Evolutionary conservation across 1,284 basidiomycete genomes (phyloP).

Genomic region (Cryptococcus sp.): DNA sequence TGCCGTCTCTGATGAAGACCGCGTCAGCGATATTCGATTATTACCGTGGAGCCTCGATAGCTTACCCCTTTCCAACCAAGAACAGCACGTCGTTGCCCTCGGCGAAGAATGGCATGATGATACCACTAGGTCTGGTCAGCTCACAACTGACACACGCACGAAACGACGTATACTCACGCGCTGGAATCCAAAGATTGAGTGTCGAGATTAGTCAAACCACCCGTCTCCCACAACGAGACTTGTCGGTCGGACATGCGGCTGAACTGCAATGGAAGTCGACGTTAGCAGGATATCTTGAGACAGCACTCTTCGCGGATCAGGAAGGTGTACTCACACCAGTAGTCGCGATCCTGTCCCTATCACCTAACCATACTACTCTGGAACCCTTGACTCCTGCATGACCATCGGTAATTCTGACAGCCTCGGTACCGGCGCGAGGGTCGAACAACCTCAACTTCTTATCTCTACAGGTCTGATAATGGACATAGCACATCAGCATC

Average conservation of each 20-base stretch:
- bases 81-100: conserved; percentile 90
- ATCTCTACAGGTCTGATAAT: conserved; percentile 74
- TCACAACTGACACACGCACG: background rate
- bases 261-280: conserved; percentile 57
- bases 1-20: conserved; percentile 69
- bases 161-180: conserved; percentile 52
- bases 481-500: background rate
- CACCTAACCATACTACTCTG: conserved; percentile 88
- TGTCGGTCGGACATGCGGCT: conserved; percentile 93
- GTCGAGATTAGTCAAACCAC: conserved; percentile 70
- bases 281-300: background rate
- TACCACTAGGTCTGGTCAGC: conserved; percentile 58
- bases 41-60: too few species aligned
- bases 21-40: too few species aligned
- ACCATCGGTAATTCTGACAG: conserved; percentile 79
- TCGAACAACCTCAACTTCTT: conserved; percentile 91
- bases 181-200: conserved; percentile 79
- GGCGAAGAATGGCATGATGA: conserved; percentile 96
- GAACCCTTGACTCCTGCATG: conserved; percentile 94
- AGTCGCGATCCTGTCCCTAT: conserved; percentile 80
- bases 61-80: conserved; percentile 66
- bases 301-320: too few species aligned
- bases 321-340: conserved; percentile 62
- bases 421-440: conserved; percentile 72
- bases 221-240: conserved; percentile 81